Base-by-base conservation (phyloP, 2,329 filamentous ascomycete species). In the Corinectria fuckeliana region DNA sequence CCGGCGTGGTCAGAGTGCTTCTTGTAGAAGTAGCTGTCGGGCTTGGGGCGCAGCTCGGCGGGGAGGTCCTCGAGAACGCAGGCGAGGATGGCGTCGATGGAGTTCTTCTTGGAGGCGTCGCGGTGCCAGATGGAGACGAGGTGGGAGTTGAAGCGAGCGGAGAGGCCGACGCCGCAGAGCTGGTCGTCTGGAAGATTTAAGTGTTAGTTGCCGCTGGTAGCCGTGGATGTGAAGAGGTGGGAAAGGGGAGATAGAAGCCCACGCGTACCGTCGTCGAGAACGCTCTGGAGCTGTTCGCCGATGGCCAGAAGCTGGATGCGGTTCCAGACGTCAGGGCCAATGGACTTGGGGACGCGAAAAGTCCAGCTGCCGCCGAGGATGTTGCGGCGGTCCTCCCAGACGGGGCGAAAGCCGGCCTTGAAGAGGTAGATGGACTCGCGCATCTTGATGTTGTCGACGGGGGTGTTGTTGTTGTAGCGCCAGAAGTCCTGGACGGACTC, bases 91-190 rank as follows among this genome's bases (percentile, higher is more conserved):
- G 82, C 85, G 72, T 94, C 88, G 67, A 95, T 85, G 5, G 92
- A 95, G 67, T 85, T 87, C 71, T 91, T 83, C 77, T 95, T 93
- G 60, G 87, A 88, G 20, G 89, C 88, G 71, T 96, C 91, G 63
- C 95, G 91, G 79, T 97, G 95, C 94, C 94, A 98, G 71, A 98
- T 86, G 68, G 91, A 91, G 74, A 97, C 90, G 67, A 97, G 86
- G 74, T 94, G 89, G 26, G 89, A 90, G 78, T 93, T 96, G 83
- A 95, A 96, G 70, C 93, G 89, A 58, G 94, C 91, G 1, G 91
- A 93, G 65, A 95, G 88, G 39, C 91, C 92, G 45, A 97, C 88
- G 50, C 94, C 94, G 74, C 93, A 95, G 68, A 98, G 90, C 74
- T 96, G 92, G 74, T 92, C 90, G 60, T 87, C 91, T 92, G 71